These are phyloP conservation scores for Hymenoscyphus fraxineus DNA, from an alignment of 2,329 filamentous ascomycete genomes.

Conservation along the genomic window DNA sequence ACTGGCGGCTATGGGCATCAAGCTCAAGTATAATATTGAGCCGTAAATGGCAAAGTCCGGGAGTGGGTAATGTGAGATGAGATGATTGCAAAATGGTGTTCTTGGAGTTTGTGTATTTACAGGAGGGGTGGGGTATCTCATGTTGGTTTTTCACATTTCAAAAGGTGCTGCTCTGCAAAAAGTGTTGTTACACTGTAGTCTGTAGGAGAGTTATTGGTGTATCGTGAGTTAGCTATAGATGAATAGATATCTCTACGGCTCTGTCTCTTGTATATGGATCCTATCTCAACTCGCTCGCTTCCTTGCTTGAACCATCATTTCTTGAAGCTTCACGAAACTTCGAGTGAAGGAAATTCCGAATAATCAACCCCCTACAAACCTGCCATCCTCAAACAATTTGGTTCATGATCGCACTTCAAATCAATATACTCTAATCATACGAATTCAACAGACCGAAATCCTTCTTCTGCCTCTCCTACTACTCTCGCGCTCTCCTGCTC, in stretches of 20 bases:
- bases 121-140: background rate
- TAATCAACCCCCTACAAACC: too few relatives aligned
- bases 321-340: too few relatives aligned
- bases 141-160: background rate
- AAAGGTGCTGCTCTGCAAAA: background rate
- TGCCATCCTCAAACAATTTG: too few relatives aligned
- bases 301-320: too few relatives aligned
- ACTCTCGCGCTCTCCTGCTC: too few relatives aligned
- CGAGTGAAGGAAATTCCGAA: too few relatives aligned
- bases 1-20: constrained; percentile 91
- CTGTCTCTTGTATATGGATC: background rate
- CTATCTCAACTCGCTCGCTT: background rate
- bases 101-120: constrained; percentile 1
- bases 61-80: constrained; percentile 1
- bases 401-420: too few relatives aligned
- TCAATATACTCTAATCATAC: too few relatives aligned
- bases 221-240: background rate
- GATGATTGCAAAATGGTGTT: constrained; percentile 3
- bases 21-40: constrained; percentile 83
- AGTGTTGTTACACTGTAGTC: background rate
- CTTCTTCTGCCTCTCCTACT: too few relatives aligned
- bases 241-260: background rate
- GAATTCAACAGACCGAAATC: too few relatives aligned
- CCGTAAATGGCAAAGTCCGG: constrained; percentile 6
- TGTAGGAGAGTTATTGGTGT: background rate